phyloP scores from a whole-genome alignment of 2,329 filamentous ascomycete species.

The Epichloe sp. region DNA sequence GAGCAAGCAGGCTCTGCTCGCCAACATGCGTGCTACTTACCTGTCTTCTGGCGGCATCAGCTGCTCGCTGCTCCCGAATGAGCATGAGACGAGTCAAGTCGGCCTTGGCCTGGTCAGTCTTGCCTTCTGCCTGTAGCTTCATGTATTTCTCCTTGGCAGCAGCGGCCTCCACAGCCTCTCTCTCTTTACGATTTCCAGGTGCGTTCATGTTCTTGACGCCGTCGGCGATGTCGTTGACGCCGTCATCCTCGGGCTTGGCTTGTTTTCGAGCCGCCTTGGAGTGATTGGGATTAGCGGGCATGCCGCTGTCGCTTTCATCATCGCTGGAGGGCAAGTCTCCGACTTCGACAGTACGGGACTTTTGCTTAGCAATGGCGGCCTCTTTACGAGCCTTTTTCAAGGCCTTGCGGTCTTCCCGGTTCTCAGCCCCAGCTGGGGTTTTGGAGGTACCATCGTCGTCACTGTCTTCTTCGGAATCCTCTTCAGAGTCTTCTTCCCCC shows the following conservation, averaged over 20 bases:
- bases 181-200: constrained; percentile 37
- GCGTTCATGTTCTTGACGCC: constrained; percentile 42
- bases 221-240: constrained; percentile 38
- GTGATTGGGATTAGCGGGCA: constrained; percentile 89
- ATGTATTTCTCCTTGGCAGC: constrained; percentile 83
- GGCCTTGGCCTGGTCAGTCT: constrained; percentile 88
- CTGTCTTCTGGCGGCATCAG: constrained; percentile 70
- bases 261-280: constrained; percentile 58
- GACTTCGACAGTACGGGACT: constrained; percentile 58
- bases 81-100: constrained; percentile 73
- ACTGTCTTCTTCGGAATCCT: constrained; percentile 39
- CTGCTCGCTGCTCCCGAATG: constrained; percentile 76
- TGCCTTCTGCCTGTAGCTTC: constrained; percentile 85
- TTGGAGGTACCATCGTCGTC: constrained; percentile 30
- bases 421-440: constrained; percentile 35
- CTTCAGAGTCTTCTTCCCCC: constrained; percentile 38
- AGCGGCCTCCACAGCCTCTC: constrained; percentile 70
- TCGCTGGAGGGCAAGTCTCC: constrained; percentile 75
- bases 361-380: constrained; percentile 68
- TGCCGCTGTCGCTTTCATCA: constrained; percentile 47
- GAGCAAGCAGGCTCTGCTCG: neutral
- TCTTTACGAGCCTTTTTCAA: constrained; percentile 84
- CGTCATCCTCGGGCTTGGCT: constrained; percentile 22
- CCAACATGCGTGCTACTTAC: constrained; percentile 27
- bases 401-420: constrained; percentile 77